Conservation (phyloP, 208 protist species). For the Naegleria lovaniensis region DNA sequence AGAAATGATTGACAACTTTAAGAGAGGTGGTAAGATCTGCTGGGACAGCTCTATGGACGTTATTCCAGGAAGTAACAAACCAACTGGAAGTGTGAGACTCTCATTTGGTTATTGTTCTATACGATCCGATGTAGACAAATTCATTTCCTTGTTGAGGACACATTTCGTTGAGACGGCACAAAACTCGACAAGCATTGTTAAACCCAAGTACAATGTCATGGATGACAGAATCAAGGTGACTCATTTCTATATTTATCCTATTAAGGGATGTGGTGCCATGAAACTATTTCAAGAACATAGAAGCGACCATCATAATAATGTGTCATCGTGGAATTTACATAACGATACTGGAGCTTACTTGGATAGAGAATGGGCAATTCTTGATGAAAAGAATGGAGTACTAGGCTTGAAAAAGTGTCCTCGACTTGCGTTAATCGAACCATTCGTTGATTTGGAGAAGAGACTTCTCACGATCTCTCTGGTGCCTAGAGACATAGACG, state of each 20-base stretch:
- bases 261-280: neutral
- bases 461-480: neutral
- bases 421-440: neutral
- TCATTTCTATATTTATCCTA: conserved; percentile 4
- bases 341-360: neutral
- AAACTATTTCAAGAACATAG: neutral
- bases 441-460: neutral
- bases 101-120: neutral
- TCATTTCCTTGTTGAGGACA: neutral
- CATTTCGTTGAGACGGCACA: neutral
- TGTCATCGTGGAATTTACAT: neutral
- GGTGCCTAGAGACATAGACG: neutral
- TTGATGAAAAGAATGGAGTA: neutral
- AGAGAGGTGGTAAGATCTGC: neutral
- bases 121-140: neutral
- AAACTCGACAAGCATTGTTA: neutral
- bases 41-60: conserved; percentile 11
- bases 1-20: neutral
- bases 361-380: conserved; percentile 22
- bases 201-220: neutral
- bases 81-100: conserved; percentile 11
- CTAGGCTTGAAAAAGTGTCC: neutral
- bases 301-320: neutral
- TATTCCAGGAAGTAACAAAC: neutral
- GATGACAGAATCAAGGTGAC: neutral